These are phyloP conservation scores for Cubamyces sp. DNA, from an alignment of 768 basidiomycete species.

Conservation along the genomic window DNA sequence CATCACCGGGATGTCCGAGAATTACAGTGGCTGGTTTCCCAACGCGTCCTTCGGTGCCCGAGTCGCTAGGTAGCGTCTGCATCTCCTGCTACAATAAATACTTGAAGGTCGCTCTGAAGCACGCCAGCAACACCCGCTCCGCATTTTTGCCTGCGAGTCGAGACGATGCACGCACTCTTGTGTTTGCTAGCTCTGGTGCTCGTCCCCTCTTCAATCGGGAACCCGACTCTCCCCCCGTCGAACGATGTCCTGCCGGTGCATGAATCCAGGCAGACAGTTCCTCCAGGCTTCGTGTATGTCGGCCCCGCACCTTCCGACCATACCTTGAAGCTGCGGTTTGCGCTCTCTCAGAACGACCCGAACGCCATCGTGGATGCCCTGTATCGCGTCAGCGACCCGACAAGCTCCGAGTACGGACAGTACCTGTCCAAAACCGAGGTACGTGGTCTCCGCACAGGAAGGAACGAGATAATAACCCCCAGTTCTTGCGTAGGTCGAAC, in stretches of 20 bases:
- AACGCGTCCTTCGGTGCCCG: no score
- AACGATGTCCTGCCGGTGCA: conserved; percentile 26
- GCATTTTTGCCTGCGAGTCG: no score
- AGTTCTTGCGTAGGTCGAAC: conserved; percentile 28
- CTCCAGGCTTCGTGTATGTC: conserved; percentile 33
- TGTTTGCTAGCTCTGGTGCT: no score
- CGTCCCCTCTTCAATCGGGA: no score
- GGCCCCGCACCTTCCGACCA: conserved; percentile 37
- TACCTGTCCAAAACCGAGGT: conserved; percentile 44
- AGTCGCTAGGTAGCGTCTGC: no score
- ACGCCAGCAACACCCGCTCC: no score
- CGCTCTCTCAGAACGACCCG: conserved; percentile 40
- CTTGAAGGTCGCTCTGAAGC: no score
- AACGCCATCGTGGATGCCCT: conserved; percentile 41
- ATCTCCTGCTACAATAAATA: no score
- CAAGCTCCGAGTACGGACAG: conserved; percentile 40
- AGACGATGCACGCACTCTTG: no score
- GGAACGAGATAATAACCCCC: not conserved
- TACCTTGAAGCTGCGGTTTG: conserved; percentile 42
- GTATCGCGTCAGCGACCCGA: conserved; percentile 42
- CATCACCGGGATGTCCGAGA: no score
- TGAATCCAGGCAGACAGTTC: conserved; percentile 32
- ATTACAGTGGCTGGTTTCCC: no score
- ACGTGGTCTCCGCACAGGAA: not conserved
- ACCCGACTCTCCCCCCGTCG: no score